These are phyloP conservation scores for Wickerhamiella brachini DNA, from an alignment of 805 yeast genomes.

Conservation along the genomic window DNA sequence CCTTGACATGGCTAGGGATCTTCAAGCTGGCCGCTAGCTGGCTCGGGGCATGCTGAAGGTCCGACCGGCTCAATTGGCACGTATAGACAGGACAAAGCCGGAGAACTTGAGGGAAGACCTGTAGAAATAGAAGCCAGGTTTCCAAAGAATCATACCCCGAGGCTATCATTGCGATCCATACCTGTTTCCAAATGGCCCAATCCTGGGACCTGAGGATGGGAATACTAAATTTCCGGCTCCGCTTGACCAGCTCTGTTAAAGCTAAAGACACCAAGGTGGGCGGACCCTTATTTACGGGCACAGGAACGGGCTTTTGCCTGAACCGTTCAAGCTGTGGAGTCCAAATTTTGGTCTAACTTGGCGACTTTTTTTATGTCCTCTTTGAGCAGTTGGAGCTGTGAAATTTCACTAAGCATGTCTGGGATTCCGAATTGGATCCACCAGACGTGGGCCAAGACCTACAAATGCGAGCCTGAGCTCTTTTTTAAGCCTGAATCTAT, in stretches of 20 bases:
- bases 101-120: neutral
- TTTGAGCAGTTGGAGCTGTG: neutral
- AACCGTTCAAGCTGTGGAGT: neutral
- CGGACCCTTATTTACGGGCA: neutral
- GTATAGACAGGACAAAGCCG: neutral
- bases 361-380: too few species aligned
- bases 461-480: conserved; percentile 57
- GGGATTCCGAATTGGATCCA: conserved; percentile 25
- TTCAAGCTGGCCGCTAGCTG: neutral
- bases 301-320: neutral
- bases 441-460: conserved; percentile 86
- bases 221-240: neutral
- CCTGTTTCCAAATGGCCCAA: conserved; percentile 1
- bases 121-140: conserved; percentile 4
- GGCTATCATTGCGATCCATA: conserved; percentile 1
- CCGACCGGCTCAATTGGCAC: neutral
- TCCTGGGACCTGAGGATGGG: neutral
- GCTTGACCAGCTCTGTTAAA: neutral
- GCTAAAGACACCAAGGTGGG: neutral
- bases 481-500: conserved; percentile 63
- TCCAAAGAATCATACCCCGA: conserved; percentile 1
- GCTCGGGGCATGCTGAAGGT: neutral
- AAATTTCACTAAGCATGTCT: neutral
- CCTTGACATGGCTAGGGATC: neutral
- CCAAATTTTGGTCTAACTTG: neutral